These are phyloP conservation scores for Solanum virginianum DNA, from an alignment of 257 asterid genomes.

Conservation along the genomic window DNA sequence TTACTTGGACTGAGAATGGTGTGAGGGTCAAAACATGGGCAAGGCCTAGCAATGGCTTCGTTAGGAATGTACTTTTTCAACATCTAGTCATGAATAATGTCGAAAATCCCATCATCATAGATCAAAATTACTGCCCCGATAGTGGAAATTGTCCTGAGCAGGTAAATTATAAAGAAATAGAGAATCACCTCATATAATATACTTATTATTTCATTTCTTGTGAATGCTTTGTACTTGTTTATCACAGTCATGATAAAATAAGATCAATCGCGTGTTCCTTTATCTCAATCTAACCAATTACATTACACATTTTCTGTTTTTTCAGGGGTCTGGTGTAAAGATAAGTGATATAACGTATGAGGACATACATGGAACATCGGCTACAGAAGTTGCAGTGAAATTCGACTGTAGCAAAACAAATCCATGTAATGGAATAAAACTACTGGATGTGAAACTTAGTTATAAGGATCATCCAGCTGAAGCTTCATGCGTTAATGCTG, in stretches of 20 bases:
- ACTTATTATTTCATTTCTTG: background rate
- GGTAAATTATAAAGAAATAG: constrained; percentile 8
- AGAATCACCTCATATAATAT: background rate
- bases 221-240: background rate
- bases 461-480: constrained; percentile 16
- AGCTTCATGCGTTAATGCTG: constrained; percentile 39
- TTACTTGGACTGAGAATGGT: constrained; percentile 40
- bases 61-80: constrained; percentile 28
- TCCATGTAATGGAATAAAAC: constrained; percentile 36
- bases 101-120: constrained; percentile 51
- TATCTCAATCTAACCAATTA: background rate
- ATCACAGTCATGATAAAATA: background rate
- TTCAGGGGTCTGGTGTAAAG: constrained; percentile 44
- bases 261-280: background rate
- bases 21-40: constrained; percentile 53
- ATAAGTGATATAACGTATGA: constrained; percentile 36
- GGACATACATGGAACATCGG: constrained; percentile 48
- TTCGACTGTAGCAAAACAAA: constrained; percentile 45
- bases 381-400: constrained; percentile 46
- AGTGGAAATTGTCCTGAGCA: constrained; percentile 33
- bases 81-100: constrained; percentile 42
- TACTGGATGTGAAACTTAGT: constrained; percentile 26
- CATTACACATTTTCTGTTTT: background rate
- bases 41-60: constrained; percentile 53
- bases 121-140: constrained; percentile 56